Evolutionary conservation across 176 grass and related monocot species (phyloP), one percentile per base, ranked within the genome.

Genomic region (Juncus effusus): DNA sequence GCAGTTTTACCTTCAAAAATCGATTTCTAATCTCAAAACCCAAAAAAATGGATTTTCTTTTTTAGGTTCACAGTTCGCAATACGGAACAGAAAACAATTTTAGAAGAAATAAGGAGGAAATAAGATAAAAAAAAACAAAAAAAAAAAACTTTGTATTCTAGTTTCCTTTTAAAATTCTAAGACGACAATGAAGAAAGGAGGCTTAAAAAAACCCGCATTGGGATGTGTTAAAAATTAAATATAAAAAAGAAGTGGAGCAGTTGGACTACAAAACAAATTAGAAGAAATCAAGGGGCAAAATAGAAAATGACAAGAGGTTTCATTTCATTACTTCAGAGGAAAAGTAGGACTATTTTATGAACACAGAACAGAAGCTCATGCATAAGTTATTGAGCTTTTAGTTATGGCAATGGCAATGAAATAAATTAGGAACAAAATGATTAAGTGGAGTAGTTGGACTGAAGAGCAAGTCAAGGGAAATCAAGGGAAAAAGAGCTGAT

Each of bases 241-340:
- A 40, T 11, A 40, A 16, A 40, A 4, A 6, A 41, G 56, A 72
- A 72, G 52, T 59, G 36, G 67, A 70, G 51, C 67, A 41, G 52
- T 41, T 70, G 12, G 37, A 36, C 7, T 54, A 16, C 4, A 40
- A 41, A 56, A 72, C 68, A 72, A 36, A 59, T 57, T 42, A 59
- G 52, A 45, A 59, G 68, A 72, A 72, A 72, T 72, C 38, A 45
- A 72, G 52, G 67, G 8, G 10, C 40, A 58, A 13, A 42, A 8
- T 28, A 44, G 53, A 69, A 68, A 65, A 68, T 56, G 54, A 71
- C 67, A 42, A 71, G n/a, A 11, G 15, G 3, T 47, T 47, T 47
- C 44, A 47, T 47, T 47, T 47, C 44, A 47, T 47, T 47, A 47
- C 44, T 47, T 47, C 44, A 9, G 44, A 2, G 44, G 2, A 47